Conservation (phyloP, 176 grass and related monocot species). For the Melocanna baccifera region DNA sequence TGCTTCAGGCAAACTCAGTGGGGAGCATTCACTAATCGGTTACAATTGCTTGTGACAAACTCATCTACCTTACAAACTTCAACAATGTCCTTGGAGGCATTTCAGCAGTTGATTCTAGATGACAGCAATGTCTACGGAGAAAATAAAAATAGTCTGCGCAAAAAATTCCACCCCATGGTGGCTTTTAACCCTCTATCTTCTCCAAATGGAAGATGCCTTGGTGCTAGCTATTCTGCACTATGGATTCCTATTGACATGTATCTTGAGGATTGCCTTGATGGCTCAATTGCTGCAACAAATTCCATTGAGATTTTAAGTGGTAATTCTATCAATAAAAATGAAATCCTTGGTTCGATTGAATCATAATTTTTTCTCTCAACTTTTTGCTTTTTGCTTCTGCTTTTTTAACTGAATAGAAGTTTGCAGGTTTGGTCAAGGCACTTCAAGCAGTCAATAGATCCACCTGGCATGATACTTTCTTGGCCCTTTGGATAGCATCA, state of each 20-base stretch:
- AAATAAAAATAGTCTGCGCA: conserved; percentile 44
- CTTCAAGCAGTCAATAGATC: conserved; percentile 83
- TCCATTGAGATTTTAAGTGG: conserved; percentile 92
- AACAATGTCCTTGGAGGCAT: conserved; percentile 46
- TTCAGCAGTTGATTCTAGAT: conserved; percentile 56
- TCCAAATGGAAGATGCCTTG: conserved; percentile 52
- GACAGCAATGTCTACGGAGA: conserved; percentile 38
- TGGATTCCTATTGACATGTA: conserved; percentile 96
- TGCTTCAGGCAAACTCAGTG: conserved; percentile 73
- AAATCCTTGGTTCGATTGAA: not conserved
- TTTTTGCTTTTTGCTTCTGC: not conserved
- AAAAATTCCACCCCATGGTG: conserved; percentile 45
- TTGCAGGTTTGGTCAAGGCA: conserved; percentile 87
- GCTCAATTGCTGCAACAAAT: conserved; percentile 78
- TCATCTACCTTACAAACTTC: conserved; percentile 69
- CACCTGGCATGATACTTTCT: conserved; percentile 90
- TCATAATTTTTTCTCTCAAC: not conserved
- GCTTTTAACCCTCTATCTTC: conserved; percentile 46
- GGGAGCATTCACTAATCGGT: conserved; percentile 50
- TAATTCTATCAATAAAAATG: conserved; percentile 43
- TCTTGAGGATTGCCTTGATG: conserved; percentile 94
- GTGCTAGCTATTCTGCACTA: conserved; percentile 58
- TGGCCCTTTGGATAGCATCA: conserved; percentile 91
- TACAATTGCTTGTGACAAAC: conserved; percentile 63
- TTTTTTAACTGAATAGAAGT: conserved; percentile 19